Percentiles rank a stretch among this genome's conserved stretches.
These are phyloP conservation scores for Platanthera guangdongensis DNA, from an alignment of 106 monocot genomes.

Conservation along the genomic window DNA sequence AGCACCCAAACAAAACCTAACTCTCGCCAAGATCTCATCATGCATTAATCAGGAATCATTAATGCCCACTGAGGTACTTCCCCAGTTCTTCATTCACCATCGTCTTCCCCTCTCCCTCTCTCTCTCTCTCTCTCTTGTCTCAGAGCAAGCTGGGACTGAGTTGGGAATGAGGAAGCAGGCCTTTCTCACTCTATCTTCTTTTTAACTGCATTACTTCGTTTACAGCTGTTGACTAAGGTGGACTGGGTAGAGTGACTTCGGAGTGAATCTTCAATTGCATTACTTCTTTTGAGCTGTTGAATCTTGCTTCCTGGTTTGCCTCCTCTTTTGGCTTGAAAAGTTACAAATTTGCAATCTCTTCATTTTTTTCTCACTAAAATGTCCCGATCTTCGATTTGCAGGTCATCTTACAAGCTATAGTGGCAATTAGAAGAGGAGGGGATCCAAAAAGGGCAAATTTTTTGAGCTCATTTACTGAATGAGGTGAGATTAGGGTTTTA, in stretches of 20 bases:
- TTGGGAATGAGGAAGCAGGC: too few species aligned
- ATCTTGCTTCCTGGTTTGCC: not conserved
- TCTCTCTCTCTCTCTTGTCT: not conserved
- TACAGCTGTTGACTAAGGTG: not conserved
- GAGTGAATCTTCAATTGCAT: not conserved
- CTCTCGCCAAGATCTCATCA: too few species aligned
- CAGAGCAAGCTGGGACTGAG: too few species aligned
- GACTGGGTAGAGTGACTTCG: not conserved
- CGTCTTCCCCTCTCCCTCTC: not conserved
- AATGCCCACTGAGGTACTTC: too few species aligned
- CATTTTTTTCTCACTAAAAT: not conserved
- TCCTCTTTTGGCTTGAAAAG: not conserved
- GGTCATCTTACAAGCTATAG: not conserved
- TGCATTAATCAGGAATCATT: too few species aligned
- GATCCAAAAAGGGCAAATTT: not conserved
- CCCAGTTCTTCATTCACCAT: too few species aligned
- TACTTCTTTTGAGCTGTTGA: not conserved
- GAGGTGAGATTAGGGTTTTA: conserved; percentile 8
- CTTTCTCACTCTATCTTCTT: too few species aligned
- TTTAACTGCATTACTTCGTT: too few species aligned
- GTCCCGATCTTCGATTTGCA: not conserved
- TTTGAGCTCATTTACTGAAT: not conserved
- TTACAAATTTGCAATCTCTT: not conserved
- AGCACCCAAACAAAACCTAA: too few species aligned
- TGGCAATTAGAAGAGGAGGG: not conserved